A percentile compares a stretch with the other conserved stretches of the same genome.
Evolutionary conservation across 805 yeast genomes (phyloP).

Genomic region (Wickerhamomyces subpelliculosus): DNA sequence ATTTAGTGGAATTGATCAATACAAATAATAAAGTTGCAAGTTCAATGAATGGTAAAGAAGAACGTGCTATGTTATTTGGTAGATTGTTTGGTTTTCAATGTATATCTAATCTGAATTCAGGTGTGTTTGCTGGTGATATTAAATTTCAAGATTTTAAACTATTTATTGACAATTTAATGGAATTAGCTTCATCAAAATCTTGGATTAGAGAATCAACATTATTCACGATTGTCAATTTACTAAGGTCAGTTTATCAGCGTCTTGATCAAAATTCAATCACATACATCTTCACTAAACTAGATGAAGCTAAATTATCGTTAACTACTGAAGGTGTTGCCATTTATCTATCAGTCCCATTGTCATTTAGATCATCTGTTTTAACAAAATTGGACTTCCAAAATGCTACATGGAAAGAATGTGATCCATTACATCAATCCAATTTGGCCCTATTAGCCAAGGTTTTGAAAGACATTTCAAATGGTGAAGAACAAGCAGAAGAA

Average conservation of each 20-base stretch:
- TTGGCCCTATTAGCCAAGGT: conserved; percentile 53
- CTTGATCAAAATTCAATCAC: conserved; percentile 14
- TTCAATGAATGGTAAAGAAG: conserved; percentile 69
- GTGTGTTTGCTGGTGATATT: conserved; percentile 13
- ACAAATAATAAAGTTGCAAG: conserved; percentile 31
- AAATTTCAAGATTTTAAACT: conserved; percentile 26
- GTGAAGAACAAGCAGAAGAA: conserved; percentile 24
- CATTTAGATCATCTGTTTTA: conserved; percentile 8
- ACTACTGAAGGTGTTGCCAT: conserved; percentile 80
- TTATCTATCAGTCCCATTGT: conserved; percentile 44
- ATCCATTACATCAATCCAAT: conserved; percentile 73
- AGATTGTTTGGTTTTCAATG: conserved; percentile 79
- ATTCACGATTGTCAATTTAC: conserved; percentile 57
- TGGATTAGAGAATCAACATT: conserved; percentile 85
- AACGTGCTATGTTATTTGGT: conserved; percentile 76
- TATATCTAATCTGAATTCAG: conserved; percentile 38
- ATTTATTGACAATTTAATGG: conserved; percentile 43
- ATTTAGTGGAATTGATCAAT: conserved; percentile 29
- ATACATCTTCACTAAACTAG: conserved; percentile 35
- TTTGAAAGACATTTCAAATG: conserved; percentile 46
- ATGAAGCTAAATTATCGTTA: conserved; percentile 47
- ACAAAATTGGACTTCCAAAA: conserved; percentile 10
- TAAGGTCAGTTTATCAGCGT: conserved; percentile 23
- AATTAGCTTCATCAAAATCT: conserved; percentile 55
- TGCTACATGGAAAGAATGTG: conserved; percentile 55